These are phyloP conservation scores for Globisporangium emineosum DNA, from an alignment of 352 stramenopile genomes.

Conservation along the genomic window DNA sequence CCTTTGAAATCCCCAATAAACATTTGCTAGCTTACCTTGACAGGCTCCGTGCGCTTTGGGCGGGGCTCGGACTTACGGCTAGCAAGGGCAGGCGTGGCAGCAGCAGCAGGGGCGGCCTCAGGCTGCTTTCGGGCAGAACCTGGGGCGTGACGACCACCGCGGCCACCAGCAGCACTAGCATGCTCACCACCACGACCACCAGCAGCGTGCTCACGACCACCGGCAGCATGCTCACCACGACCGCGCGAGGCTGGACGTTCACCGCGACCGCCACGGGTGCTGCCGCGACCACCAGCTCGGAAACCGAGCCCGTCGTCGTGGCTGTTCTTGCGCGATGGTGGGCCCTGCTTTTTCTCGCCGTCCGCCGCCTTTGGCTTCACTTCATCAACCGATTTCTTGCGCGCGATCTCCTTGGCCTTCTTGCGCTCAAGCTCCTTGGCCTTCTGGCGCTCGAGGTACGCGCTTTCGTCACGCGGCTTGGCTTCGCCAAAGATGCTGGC, in stretches of 20 bases:
- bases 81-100: conserved; percentile 9
- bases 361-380: conserved; percentile 30
- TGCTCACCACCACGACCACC: conserved; percentile 25
- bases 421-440: conserved; percentile 25
- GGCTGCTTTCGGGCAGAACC: conserved; percentile 22
- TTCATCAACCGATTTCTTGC: conserved; percentile 17
- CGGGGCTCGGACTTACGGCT: conserved; percentile 45
- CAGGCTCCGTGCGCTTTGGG: conserved; percentile 42
- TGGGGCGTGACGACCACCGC: conserved; percentile 17
- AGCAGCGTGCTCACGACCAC: too few species aligned
- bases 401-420: conserved; percentile 25
- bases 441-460: conserved; percentile 71
- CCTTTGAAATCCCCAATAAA: too few species aligned
- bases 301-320: conserved; percentile 37
- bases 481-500: conserved; percentile 82
- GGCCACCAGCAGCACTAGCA: conserved; percentile 21
- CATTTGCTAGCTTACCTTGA: conserved; percentile 26
- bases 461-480: conserved; percentile 73
- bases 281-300: conserved; percentile 22
- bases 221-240: conserved; percentile 33
- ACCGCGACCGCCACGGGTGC: conserved; percentile 35
- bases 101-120: conserved; percentile 14
- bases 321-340: conserved; percentile 32
- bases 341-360: conserved; percentile 23
- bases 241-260: conserved; percentile 25